Evolutionary conservation across 129 eudicot species (phyloP), one percentile per base, ranked within the genome.

Genomic region (Lactuca saligna): DNA sequence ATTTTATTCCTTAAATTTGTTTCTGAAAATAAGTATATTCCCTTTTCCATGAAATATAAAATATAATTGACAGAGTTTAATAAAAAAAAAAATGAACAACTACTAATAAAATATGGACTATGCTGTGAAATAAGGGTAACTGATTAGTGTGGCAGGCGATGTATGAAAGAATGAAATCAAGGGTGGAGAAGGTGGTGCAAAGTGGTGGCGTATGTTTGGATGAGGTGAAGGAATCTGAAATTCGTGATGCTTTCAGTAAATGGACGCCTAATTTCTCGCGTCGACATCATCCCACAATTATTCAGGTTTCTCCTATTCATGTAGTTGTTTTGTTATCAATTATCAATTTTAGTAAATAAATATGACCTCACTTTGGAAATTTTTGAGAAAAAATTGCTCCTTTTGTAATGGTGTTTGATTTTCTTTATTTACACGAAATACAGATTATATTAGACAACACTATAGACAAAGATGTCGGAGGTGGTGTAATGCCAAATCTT

Each of bases 221-320:
- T 10, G 46, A 73, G 25, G 67, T 73, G 8, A 46, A 0, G 16
- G 56, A 41, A 8, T 79, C 84, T 2, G 78, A 84, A 49, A 63
- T 80, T 7, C 56, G 35, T 2, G 53, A 76, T 37, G 58, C 61
- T 57, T 82, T 88, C 68, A 57, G 61, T 44, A 76, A 88, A 79
- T 89, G 96, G 91, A 63, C 77, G 16, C 29, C 78, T 35, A 75
- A 66, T 8, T 91, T 88, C 66, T 75, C 83, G 2, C 79, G 76
- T 3, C 84, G 65, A 20, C 35, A 80, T 35, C 97, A 91, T 78
- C 97, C 94, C 6, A 12, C 96, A 8, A 64, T 91, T 0, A 83
- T 87, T 71, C 82, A 91, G 90, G 96, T 88, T 53, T 8, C 5
- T n/a, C 4, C 34, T 15, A 8, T 7, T 4, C 10, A 6, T 35